Evolutionary conservation across 768 basidiomycete genomes (phyloP), one percentile per base, ranked within the genome.

Genomic region (Boletus rufocinnamomeus): DNA sequence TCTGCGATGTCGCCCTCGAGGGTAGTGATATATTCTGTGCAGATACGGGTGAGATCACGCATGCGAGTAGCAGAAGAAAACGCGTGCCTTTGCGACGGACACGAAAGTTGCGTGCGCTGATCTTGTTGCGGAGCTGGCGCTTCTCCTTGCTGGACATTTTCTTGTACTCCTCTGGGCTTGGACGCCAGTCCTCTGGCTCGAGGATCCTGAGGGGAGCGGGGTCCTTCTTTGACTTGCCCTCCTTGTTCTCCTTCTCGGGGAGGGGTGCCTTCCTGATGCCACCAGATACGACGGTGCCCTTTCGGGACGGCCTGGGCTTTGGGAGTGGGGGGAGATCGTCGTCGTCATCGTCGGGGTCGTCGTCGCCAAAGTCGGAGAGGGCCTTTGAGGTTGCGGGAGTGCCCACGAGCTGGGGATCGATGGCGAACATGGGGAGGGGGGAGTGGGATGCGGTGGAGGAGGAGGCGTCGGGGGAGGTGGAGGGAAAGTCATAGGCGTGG

Each of bases 141-240:
- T 98, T 98, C 79, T 98, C 95, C 77, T 96, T 98, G 67, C 87
- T 89, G 6, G 86, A 85, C 84, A 99, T 90, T 74, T 93, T 98
- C 70, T 91, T 88, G 77, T 98, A 97, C 61, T 95, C 94, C 63
- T 97, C 96, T 1, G 94, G 89, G 4, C 85, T 82, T 9, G 92
- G 93, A 50, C 91, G 82, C 89, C 91, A 93, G 64, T 93, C 89
- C 34, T 88, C 88, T 17, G 86, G 74, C 61, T 68, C 74, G 47
- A 55, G 69, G 23, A 64, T 65, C 64, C 7, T 66, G 51, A 64
- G 68, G 4, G 63, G 55, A 0, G 53, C 19, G 0, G 57, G 27
- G 73, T 84, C 69, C 61, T 69, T 73, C n/a, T 63, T 64, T 0
- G 52, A 11, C 52, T 51, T 66, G 0, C 59, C 50, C 13, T 69